A percentile compares a stretch with the other conserved stretches of the same genome.
Conservation (phyloP, 306 rosid species). For the Cyclanthera cordifolia region DNA sequence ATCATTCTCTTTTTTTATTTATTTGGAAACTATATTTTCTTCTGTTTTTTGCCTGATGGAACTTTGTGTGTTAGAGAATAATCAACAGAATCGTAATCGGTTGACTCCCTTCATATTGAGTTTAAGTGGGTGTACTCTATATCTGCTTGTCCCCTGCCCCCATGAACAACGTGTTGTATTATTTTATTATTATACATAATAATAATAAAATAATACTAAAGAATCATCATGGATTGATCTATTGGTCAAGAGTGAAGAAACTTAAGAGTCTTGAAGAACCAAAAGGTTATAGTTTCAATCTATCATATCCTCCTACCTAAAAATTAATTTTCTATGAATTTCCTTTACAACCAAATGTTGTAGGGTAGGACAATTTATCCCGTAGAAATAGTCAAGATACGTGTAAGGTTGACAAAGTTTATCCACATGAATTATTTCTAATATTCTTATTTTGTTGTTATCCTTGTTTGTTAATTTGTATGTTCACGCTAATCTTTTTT, state of each 20-base stretch:
- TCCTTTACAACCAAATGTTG: no score
- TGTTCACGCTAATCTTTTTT: slow-evolving; percentile 13
- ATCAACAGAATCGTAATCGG: background rate
- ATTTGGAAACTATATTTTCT: background rate
- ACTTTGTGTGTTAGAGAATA: background rate
- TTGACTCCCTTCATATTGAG: background rate
- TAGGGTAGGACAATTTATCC: no score
- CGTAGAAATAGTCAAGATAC: no score
- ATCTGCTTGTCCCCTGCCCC: background rate
- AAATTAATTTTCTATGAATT: no score
- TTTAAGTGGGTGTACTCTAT: background rate
- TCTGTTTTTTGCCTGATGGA: background rate
- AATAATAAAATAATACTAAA: no score
- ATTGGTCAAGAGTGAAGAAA: no score
- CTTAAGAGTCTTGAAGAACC: no score
- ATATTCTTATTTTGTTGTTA: background rate
- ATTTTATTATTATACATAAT: background rate
- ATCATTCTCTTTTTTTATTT: background rate
- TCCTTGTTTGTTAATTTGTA: background rate
- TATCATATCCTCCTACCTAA: no score
- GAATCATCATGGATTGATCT: no score
- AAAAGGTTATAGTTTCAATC: no score
- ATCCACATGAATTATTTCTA: background rate
- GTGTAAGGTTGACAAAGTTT: background rate
- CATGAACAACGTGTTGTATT: background rate